A percentile compares a stretch with the other conserved stretches of the same genome.
These are phyloP conservation scores for Sordariomycetes sp. DNA, from an alignment of 2,329 filamentous ascomycete genomes.

Conservation along the genomic window DNA sequence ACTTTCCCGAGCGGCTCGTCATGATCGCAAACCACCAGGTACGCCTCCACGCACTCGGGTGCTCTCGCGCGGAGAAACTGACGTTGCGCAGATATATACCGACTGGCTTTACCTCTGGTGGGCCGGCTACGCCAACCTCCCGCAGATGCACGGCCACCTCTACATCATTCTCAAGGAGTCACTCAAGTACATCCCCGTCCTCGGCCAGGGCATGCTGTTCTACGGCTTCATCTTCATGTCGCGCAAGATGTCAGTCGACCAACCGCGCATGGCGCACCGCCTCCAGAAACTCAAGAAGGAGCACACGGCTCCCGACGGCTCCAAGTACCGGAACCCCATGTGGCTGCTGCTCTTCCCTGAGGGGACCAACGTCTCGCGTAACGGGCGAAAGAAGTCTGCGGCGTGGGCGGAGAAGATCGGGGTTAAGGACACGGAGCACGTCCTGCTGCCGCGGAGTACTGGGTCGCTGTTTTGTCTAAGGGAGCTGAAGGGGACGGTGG, in stretches of 20 bases:
- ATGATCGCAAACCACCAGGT: conserved; percentile 81
- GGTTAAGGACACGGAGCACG: conserved; percentile 57
- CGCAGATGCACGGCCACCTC: conserved; percentile 70
- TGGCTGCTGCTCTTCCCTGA: conserved; percentile 84
- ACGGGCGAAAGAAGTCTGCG: conserved; percentile 57
- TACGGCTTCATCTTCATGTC: conserved; percentile 87
- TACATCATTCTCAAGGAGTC: conserved; percentile 89
- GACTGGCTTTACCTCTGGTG: conserved; percentile 93
- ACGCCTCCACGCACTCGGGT: conserved; percentile 6
- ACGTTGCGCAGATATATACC: conserved; percentile 52
- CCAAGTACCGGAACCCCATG: conserved; percentile 60
- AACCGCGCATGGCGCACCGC: conserved; percentile 60
- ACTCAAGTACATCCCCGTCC: conserved; percentile 64
- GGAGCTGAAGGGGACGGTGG: conserved; percentile 59
- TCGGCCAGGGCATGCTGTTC: conserved; percentile 73
- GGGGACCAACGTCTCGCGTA: conserved; percentile 66
- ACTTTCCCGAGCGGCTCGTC: conserved; percentile 69
- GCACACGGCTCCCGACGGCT: conserved; percentile 38
- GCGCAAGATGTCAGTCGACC: conserved; percentile 75
- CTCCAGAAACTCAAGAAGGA: conserved; percentile 53
- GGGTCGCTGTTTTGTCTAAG: conserved; percentile 69
- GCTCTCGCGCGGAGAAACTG: conserved; percentile 9
- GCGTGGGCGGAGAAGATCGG: conserved; percentile 67
- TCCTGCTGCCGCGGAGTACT: conserved; percentile 67
- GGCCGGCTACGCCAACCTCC: conserved; percentile 69